Evolutionary conservation across 176 grass and related monocot genomes (phyloP), one percentile per base, ranked within the genome.

Genomic region (Carex scoparia): DNA sequence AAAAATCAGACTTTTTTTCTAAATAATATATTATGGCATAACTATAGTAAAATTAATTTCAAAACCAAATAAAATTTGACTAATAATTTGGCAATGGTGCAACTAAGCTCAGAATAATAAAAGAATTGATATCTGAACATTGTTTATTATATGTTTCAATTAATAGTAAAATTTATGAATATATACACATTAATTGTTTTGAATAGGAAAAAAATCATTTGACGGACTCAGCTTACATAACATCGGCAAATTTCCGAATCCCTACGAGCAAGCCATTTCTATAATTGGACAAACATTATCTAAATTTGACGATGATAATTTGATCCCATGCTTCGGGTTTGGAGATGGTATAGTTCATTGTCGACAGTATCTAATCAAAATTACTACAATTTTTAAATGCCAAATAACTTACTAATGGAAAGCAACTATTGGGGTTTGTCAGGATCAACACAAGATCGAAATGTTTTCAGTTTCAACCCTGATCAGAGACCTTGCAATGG

Each of bases 221-320:
- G 28, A 83, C 10, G 81, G 81, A 69, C 81, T 65, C 3, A 83
- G 81, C 7, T 83, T 83, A 31, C 81, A 83, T 35, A 63, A 69
- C 38, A 83, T 67, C 12, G 63, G 61, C 12, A 42, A 83, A 42
- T 83, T 69, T 15, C 42, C 61, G 12, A 83, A 83, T 83, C 81
- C 81, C 55, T 83, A 83, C 2, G 81, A 83, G 81, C 61, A 67
- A 83, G 81, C 81, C 3, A 65, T 83, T 65, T 65, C 81, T 83
- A 83, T 83, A 8, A 66, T 83, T 19, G 81, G 81, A 46, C 37
- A 71, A 44, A 71, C 68, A 71, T 71, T 71, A 40, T 71, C 68
- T n/a, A 71, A 46, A n/a, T 83, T 83, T 31, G 81, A 83, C 12
- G 81, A 83, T 9, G 81, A 83, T 53, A 83, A 83, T 66, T 30